Conservation (phyloP, 1,284 basidiomycete species). For the Amylostereum areolatum region DNA sequence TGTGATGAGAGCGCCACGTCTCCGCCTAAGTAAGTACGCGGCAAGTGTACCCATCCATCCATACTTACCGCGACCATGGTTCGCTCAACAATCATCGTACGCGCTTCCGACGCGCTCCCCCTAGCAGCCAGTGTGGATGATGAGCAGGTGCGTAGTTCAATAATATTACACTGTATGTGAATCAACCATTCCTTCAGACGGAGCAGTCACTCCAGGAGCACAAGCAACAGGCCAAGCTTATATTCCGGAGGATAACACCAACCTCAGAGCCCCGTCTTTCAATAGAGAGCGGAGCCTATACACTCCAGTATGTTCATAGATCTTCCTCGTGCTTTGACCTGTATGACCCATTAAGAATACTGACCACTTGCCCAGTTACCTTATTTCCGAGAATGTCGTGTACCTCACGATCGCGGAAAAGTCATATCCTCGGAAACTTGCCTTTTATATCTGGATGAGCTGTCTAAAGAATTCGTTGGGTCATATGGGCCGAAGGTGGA, state of each 20-base stretch:
- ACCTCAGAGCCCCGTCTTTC: conserved; percentile 94
- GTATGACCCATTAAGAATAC: too few relatives aligned
- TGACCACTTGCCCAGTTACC: conserved; percentile 60
- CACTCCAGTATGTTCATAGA: conserved; percentile 75
- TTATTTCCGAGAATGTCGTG: conserved; percentile 89
- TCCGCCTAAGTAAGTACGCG: too few relatives aligned
- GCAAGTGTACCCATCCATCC: too few relatives aligned
- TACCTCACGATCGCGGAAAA: conserved; percentile 96
- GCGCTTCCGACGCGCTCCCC: conserved; percentile 88
- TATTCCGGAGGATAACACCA: conserved; percentile 90
- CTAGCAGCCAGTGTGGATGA: conserved; percentile 94
- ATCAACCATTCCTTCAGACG: conserved; percentile 48
- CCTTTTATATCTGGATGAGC: conserved; percentile 96
- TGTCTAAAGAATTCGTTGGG: conserved; percentile 90
- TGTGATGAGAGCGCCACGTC: too few relatives aligned
- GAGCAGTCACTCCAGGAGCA: conserved; percentile 92
- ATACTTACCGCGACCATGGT: conserved; percentile 64
- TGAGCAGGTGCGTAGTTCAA: conserved; percentile 64
- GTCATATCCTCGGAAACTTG: conserved; percentile 95
- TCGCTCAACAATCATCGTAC: conserved; percentile 84
- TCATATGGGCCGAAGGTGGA: conserved; percentile 92
- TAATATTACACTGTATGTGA: background rate
- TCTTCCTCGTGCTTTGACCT: conserved; percentile 2
- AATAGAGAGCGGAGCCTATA: conserved; percentile 94
- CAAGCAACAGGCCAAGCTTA: conserved; percentile 97